Conservation (phyloP, 768 basidiomycete species). For the Aureoboletus auriporus region DNA sequence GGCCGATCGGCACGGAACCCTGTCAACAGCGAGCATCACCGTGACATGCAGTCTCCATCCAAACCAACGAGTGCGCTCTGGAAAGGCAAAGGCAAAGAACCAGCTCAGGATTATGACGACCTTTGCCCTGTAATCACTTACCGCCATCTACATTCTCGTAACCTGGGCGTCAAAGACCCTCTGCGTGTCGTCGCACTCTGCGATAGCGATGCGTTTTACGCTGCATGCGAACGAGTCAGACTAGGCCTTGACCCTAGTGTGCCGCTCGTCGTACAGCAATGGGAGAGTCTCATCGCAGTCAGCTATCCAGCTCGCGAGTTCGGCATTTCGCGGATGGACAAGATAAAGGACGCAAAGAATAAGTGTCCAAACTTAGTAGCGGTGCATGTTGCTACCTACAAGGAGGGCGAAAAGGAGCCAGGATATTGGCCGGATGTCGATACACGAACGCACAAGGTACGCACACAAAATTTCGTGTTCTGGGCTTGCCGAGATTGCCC, state of each 20-base stretch:
- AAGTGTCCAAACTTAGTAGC: slow-evolving; percentile 80
- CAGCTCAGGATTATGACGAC: slow-evolving; percentile 50
- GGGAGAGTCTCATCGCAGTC: slow-evolving; percentile 88
- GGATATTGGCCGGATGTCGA: slow-evolving; percentile 91
- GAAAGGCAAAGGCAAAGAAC: slow-evolving; percentile 58
- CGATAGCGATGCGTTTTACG: slow-evolving; percentile 85
- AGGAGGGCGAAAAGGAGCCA: slow-evolving; percentile 80
- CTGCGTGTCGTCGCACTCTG: slow-evolving; percentile 85
- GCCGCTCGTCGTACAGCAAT: slow-evolving; percentile 83
- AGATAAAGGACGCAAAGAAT: slow-evolving; percentile 75
- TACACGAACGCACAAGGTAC: slow-evolving; percentile 87
- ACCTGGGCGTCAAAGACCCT: slow-evolving; percentile 68
- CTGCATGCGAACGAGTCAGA: slow-evolving; percentile 81
- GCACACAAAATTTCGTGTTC: not conserved
- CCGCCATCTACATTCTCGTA: slow-evolving; percentile 67
- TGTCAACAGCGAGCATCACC: too few species aligned
- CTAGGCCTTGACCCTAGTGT: slow-evolving; percentile 57
- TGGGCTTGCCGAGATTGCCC: not conserved
- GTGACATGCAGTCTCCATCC: slow-evolving; percentile 21
- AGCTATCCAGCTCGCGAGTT: slow-evolving; percentile 93
- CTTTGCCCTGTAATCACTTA: slow-evolving; percentile 71
- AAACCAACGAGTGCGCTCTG: slow-evolving; percentile 20
- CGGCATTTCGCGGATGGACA: slow-evolving; percentile 91
- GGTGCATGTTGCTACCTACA: slow-evolving; percentile 95
- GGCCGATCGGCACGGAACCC: too few species aligned